Percentiles rank a stretch among this genome's conserved stretches.
Evolutionary conservation across 2,329 filamentous ascomycete species (phyloP).

Genomic region (Cladosporium velox): DNA sequence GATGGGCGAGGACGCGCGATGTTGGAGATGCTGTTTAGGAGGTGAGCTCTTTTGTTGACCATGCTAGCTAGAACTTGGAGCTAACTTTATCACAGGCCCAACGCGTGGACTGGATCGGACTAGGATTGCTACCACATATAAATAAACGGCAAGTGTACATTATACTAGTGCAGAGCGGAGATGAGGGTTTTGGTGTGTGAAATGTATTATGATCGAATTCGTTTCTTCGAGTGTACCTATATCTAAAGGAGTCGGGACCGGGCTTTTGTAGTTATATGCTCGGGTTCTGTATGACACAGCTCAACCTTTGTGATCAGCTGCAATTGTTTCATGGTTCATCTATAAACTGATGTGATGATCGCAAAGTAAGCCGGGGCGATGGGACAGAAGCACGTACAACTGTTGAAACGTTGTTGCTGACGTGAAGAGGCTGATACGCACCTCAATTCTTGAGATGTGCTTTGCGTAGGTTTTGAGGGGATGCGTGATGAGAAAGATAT

Average conservation of each 20-base stretch:
- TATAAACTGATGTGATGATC: background rate
- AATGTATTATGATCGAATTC: background rate
- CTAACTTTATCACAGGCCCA: conserved; percentile 14
- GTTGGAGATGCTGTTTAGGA: conserved; percentile 38
- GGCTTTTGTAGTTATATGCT: background rate
- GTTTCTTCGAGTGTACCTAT: background rate
- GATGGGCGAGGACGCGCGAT: conserved; percentile 33
- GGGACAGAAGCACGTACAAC: background rate
- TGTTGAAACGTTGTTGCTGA: background rate
- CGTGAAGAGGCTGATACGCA: background rate
- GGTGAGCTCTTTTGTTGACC: conserved; percentile 27
- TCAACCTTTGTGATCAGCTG: background rate
- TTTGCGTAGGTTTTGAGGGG: background rate
- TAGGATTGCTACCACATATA: background rate
- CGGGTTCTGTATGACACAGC: background rate
- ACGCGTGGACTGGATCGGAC: conserved; percentile 15
- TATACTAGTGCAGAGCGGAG: background rate
- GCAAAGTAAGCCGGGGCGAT: background rate
- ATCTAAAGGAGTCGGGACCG: background rate
- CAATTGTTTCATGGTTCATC: background rate
- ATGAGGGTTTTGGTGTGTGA: background rate
- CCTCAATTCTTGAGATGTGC: background rate
- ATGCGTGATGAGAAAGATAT: too few relatives aligned
- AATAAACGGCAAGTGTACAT: background rate
- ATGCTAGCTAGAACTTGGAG: background rate